A percentile compares a stretch with the other conserved stretches of the same genome.
These are phyloP conservation scores for Pichia nakasei DNA, from an alignment of 805 yeast species.

Conservation along the genomic window DNA sequence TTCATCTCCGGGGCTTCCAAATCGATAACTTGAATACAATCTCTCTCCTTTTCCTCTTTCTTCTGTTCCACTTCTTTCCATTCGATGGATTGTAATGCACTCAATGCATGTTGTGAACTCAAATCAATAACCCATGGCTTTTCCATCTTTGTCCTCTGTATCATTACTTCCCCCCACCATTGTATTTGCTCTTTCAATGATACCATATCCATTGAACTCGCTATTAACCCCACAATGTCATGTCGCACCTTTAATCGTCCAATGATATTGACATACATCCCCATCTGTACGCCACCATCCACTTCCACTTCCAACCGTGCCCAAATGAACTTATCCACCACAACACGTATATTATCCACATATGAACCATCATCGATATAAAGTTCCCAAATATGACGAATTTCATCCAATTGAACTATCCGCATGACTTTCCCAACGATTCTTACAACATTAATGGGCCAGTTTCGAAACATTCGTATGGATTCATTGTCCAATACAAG, in stretches of 20 bases:
- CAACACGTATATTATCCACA: not conserved
- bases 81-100: constrained; percentile 1
- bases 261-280: not conserved
- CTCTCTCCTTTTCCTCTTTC: not conserved
- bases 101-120: constrained; percentile 1
- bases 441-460: constrained; percentile 31
- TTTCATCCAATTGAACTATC: not conserved
- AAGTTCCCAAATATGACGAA: not conserved
- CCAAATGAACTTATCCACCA: constrained; percentile 1
- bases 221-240: not conserved
- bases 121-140: constrained; percentile 1
- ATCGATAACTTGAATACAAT: not conserved
- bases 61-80: not conserved
- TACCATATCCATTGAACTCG: not conserved
- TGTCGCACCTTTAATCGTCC: not conserved
- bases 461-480: constrained; percentile 29
- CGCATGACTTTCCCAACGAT: constrained; percentile 25
- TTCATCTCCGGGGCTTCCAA: not conserved
- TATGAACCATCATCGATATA: constrained; percentile 8
- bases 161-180: constrained; percentile 2
- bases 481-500: constrained; percentile 11
- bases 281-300: not conserved
- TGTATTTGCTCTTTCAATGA: not conserved
- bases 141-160: not conserved
- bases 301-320: not conserved